Conservation (phyloP, 352 stramenopile genomes). For the Globisporangium sylvaticum region DNA sequence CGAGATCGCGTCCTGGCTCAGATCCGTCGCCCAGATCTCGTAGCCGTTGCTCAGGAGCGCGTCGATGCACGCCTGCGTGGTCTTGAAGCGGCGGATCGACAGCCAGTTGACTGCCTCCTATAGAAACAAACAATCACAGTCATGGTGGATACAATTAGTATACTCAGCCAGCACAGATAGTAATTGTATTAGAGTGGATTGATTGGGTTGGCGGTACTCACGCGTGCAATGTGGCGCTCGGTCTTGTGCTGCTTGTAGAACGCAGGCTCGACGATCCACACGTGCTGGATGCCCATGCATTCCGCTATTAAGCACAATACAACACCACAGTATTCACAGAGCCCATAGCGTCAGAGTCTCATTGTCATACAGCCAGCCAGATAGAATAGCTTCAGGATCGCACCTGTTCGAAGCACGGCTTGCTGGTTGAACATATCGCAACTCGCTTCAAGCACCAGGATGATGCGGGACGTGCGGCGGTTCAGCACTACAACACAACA, state of each 20-base stretch:
- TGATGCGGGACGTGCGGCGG: conserved; percentile 28
- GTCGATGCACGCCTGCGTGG: conserved; percentile 60
- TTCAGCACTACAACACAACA: conserved; percentile 24
- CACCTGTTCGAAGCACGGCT: conserved; percentile 30
- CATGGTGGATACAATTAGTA: conserved; percentile 3
- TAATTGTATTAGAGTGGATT: background rate
- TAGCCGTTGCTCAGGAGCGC: conserved; percentile 36
- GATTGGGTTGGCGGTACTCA: background rate
- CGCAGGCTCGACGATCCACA: conserved; percentile 45
- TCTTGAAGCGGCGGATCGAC: conserved; percentile 69
- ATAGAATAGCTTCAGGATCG: background rate
- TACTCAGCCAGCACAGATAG: background rate
- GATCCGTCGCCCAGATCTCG: conserved; percentile 77
- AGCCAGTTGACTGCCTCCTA: conserved; percentile 51
- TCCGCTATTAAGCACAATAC: no score
- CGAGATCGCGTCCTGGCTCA: conserved; percentile 51
- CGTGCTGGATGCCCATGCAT: conserved; percentile 75
- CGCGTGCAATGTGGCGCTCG: conserved; percentile 25
- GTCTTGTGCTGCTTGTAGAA: conserved; percentile 32
- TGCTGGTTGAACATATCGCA: conserved; percentile 39
- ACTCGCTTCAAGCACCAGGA: conserved; percentile 39
- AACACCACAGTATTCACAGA: background rate
- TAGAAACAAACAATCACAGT: background rate
- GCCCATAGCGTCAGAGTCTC: background rate
- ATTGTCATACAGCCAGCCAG: background rate